Evolutionary conservation across 1,139 yeast genomes (phyloP).

Genomic region (Debaryomycetaceae sp.): DNA sequence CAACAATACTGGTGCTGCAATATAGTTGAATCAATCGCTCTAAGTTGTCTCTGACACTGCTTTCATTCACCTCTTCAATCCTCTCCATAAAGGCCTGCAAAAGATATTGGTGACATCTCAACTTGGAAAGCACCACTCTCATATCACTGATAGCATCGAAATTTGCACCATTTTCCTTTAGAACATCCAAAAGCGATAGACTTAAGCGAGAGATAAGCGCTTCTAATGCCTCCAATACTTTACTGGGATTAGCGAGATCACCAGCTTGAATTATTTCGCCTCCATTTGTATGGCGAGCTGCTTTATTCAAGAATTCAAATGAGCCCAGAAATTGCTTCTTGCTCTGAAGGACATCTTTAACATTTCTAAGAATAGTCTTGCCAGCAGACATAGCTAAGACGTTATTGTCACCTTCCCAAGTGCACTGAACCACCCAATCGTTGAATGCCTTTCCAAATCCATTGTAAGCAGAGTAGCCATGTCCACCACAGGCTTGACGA

Average conservation of each 20-base stretch:
- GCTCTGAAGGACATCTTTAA: constrained; percentile 29
- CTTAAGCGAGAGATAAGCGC: constrained; percentile 40
- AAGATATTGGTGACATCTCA: constrained; percentile 41
- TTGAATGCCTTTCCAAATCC: constrained; percentile 86
- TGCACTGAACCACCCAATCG: constrained; percentile 95
- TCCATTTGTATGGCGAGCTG: constrained; percentile 22
- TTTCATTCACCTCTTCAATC: constrained; percentile 16
- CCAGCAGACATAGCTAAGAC: constrained; percentile 83
- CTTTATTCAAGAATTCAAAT: constrained; percentile 42
- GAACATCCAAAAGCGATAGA: constrained; percentile 26
- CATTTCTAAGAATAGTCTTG: constrained; percentile 62
- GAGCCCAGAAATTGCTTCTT: constrained; percentile 34
- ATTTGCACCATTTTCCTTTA: constrained; percentile 27
- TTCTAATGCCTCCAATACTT: constrained; percentile 26
- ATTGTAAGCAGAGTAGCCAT: constrained; percentile 86
- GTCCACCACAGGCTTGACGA: constrained; percentile 97
- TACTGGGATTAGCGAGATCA: constrained; percentile 52
- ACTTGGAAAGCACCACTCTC: constrained; percentile 55
- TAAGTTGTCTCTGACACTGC: constrained; percentile 23
- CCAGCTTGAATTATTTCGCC: constrained; percentile 27
- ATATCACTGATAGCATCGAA: constrained; percentile 55
- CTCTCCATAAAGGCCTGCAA: constrained; percentile 30
- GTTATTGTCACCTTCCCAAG: constrained; percentile 97
- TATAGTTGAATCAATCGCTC: constrained; percentile 26
- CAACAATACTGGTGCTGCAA: constrained; percentile 29